phyloP scores from a whole-genome alignment of 2,329 filamentous ascomycete genomes.

The Diatrype stigma region DNA sequence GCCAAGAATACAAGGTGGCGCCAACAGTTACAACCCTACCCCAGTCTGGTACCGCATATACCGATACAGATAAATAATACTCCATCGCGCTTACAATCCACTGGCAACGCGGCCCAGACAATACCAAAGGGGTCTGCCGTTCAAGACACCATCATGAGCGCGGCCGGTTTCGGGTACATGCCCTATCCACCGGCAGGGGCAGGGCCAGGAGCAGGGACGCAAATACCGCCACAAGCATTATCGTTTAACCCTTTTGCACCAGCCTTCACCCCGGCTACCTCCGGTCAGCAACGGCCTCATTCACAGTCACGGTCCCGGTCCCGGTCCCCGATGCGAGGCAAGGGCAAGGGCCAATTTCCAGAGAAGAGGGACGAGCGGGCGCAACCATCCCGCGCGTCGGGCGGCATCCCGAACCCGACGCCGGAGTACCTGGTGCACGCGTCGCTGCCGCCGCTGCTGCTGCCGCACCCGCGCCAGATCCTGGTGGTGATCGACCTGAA shows the following conservation, averaged over 20 bases:
- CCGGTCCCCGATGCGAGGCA: no score
- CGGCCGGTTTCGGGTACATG: conserved; percentile 2
- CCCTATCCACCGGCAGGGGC: background rate
- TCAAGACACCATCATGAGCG: conserved; percentile 5
- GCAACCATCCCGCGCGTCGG: conserved; percentile 35
- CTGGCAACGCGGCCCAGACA: background rate
- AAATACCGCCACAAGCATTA: background rate
- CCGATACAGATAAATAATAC: no score
- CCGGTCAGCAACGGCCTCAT: background rate
- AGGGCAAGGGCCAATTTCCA: no score
- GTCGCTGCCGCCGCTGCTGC: conserved; percentile 34
- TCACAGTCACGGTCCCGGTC: background rate
- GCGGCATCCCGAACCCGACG: conserved; percentile 59
- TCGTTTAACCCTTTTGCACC: background rate
- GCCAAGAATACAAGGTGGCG: background rate
- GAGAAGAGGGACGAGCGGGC: conserved; percentile 9
- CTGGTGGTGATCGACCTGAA: conserved; percentile 91
- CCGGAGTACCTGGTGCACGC: conserved; percentile 57
- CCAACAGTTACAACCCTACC: background rate
- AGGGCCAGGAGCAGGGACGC: no score
- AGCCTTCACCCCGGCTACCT: background rate
- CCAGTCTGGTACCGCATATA: no score
- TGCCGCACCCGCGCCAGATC: conserved; percentile 53
- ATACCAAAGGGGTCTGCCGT: background rate
- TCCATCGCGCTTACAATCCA: background rate